Percentiles rank a stretch among this genome's conserved stretches.
Evolutionary conservation across 192 early-diverging fungal genomes (phyloP).

Genomic region (Chytriomyces confervae): DNA sequence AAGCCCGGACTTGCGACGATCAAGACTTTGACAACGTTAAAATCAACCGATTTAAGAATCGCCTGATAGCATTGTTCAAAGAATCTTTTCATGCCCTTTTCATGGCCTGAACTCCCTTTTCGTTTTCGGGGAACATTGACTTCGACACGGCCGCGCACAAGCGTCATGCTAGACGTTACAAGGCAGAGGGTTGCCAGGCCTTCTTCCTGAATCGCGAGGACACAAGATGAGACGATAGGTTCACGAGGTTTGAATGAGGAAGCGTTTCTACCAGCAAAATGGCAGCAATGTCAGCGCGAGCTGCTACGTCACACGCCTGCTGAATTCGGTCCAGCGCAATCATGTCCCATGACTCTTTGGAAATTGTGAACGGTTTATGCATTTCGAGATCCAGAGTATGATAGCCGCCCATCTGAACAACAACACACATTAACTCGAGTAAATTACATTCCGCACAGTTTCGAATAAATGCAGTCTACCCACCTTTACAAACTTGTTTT

Average conservation of each 20-base stretch:
- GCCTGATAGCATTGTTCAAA: slow-evolving; percentile 91
- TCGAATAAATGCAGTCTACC: neutral
- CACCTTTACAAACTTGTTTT: slow-evolving; percentile 91
- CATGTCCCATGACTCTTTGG: slow-evolving; percentile 91
- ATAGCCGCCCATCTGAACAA: slow-evolving; percentile 78
- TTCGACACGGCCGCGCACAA: slow-evolving; percentile 93
- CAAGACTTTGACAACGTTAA: slow-evolving; percentile 93
- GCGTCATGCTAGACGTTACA: slow-evolving; percentile 93
- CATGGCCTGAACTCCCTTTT: slow-evolving; percentile 81
- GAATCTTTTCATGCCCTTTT: slow-evolving; percentile 79
- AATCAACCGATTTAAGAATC: slow-evolving; percentile 77
- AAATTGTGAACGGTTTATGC: slow-evolving; percentile 72
- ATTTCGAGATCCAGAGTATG: slow-evolving; percentile 86
- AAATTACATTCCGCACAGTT: neutral
- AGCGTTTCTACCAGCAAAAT: slow-evolving; percentile 67
- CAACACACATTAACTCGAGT: neutral
- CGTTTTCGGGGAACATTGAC: slow-evolving; percentile 90
- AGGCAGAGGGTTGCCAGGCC: slow-evolving; percentile 94
- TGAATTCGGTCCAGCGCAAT: slow-evolving; percentile 90
- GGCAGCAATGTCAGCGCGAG: slow-evolving; percentile 90
- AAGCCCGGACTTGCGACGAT: slow-evolving; percentile 97
- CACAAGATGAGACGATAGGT: slow-evolving; percentile 48
- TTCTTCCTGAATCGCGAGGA: slow-evolving; percentile 33
- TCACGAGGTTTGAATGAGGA: slow-evolving; percentile 65
- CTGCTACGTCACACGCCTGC: slow-evolving; percentile 86